These are phyloP conservation scores for Glomus cerebriforme DNA, from an alignment of 192 early-diverging fungal genomes.

Conservation along the genomic window DNA sequence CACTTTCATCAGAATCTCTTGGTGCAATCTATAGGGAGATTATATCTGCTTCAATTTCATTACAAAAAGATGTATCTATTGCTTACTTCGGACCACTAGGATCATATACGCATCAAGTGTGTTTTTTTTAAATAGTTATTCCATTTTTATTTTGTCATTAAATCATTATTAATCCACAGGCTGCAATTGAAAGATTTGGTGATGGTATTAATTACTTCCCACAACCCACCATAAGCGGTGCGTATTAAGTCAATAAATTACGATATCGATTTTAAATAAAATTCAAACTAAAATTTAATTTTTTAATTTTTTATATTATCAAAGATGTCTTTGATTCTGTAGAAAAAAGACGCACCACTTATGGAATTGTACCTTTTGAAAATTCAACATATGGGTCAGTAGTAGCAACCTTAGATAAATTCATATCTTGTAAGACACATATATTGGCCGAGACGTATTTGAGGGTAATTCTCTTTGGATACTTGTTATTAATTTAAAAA, in stretches of 20 bases:
- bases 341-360: constrained; percentile 72
- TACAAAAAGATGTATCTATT: constrained; percentile 78
- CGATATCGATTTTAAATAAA: no score
- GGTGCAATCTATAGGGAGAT: neutral
- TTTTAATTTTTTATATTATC: neutral
- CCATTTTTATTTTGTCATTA: neutral
- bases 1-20: no score
- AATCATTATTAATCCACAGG: neutral
- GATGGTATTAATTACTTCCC: constrained; percentile 76
- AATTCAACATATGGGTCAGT: constrained; percentile 92
- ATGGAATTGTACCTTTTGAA: constrained; percentile 93
- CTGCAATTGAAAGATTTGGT: constrained; percentile 64
- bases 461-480: constrained; percentile 36
- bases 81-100: constrained; percentile 91
- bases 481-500: no score
- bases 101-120: constrained; percentile 86
- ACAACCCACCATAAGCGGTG: constrained; percentile 56
- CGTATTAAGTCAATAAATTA: neutral
- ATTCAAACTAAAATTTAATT: neutral
- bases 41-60: constrained; percentile 32
- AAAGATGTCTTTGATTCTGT: constrained; percentile 80
- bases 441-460: constrained; percentile 84
- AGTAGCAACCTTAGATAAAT: constrained; percentile 78
- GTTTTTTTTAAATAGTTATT: neutral
- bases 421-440: constrained; percentile 65